A percentile compares a stretch with the other conserved stretches of the same genome.
phyloP scores from a whole-genome alignment of 1,284 basidiomycete species.

The Trichosporon sp. region DNA sequence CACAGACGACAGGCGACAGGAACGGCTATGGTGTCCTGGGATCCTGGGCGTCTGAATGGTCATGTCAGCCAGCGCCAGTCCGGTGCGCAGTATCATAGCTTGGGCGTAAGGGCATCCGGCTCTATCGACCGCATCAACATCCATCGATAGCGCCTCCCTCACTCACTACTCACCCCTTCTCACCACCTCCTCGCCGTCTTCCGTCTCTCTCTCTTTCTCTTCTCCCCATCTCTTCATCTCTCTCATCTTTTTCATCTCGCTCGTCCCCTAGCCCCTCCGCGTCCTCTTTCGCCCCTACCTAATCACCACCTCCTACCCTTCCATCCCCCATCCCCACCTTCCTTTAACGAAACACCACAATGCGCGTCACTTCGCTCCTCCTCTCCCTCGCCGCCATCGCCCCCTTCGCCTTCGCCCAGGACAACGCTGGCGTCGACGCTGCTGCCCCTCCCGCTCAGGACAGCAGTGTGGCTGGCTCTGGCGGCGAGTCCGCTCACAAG shows the following conservation, averaged over 20 bases:
- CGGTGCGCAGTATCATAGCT: background rate
- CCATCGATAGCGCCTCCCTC: background rate
- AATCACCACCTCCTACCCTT: background rate
- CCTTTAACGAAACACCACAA: background rate
- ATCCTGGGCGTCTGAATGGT: conserved; percentile 4
- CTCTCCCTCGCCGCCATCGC: conserved; percentile 13
- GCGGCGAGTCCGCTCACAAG: background rate
- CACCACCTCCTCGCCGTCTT: background rate
- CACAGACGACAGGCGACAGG: background rate
- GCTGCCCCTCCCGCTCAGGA: too few relatives aligned
- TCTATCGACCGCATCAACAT: background rate
- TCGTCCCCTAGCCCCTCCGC: background rate
- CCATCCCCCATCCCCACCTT: background rate
- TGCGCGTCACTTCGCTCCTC: conserved; percentile 3
- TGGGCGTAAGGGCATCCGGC: background rate
- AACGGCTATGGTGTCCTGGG: background rate
- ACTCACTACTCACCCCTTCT: background rate
- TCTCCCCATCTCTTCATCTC: conserved; percentile 4
- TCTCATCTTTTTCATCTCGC: background rate
- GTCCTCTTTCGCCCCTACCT: background rate
- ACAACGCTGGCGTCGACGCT: background rate
- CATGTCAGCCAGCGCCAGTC: background rate
- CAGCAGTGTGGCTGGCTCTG: background rate
- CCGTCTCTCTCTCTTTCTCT: background rate
- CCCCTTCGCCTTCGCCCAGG: conserved; percentile 13